Conservation (phyloP, 257 asterid species). For the Solanum virginianum region DNA sequence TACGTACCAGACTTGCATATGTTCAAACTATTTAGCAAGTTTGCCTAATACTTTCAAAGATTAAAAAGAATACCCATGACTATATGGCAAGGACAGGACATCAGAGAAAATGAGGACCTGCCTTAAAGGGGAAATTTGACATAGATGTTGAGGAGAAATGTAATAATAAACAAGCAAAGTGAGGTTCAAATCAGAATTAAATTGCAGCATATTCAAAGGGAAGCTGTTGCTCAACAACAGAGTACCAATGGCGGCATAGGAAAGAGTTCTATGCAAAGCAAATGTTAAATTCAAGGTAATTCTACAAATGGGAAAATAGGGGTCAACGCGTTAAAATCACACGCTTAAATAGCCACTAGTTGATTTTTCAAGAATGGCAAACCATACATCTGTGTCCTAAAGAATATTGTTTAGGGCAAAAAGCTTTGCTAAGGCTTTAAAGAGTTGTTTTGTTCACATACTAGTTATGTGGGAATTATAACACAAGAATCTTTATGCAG, state of each 20-base stretch:
- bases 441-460: background rate
- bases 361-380: background rate
- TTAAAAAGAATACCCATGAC: background rate
- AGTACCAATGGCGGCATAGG: background rate
- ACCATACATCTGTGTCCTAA: background rate
- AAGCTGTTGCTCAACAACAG: background rate
- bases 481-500: background rate
- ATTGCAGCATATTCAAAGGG: background rate
- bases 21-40: background rate
- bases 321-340: background rate
- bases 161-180: background rate
- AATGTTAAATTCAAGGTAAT: background rate
- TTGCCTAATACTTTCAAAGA: background rate
- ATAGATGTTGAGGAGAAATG: background rate
- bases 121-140: background rate
- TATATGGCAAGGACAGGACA: background rate
- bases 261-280: background rate
- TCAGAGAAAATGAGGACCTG: background rate
- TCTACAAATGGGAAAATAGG: background rate
- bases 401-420: background rate
- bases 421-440: background rate
- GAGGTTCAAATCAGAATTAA: background rate
- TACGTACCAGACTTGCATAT: background rate
- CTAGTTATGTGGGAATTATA: background rate
- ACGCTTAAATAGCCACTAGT: background rate